Base-by-base conservation (phyloP, 169 alveolate genomes). In the Toxoplasma gondii region DNA sequence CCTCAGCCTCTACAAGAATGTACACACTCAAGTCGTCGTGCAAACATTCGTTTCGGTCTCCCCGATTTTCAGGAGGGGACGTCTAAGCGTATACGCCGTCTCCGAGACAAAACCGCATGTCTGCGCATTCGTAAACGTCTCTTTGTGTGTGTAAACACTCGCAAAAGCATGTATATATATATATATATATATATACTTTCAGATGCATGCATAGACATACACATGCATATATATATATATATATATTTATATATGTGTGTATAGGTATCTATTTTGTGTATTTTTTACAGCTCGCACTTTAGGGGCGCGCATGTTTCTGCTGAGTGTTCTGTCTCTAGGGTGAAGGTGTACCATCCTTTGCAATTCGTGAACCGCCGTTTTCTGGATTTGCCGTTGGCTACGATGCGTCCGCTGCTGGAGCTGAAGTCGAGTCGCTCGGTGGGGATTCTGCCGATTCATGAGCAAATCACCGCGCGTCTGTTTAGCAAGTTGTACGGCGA, bases 331-430 rank as follows among this genome's bases (percentile, higher is more conserved):
- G 27, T 44, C 12, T 43, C n/a, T 78, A 91, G 94, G 58, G 90
- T 91, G 81, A 91, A 91, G 81, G 94, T 91, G 81, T 91, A 91
- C 34, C 94, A 91, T 53, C 94, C 94, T n/a, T 36, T 91, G 90
- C 94, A 91, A 90, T 91, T 91, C 36, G 19, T 69, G 82, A 69
- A 91, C 36, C 94, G 94, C 24, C 94, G 90, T 43, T 91, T 91
- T 74, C 43, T 91, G 64, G 94, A 91, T 0, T 38, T 91, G 70
- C 94, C 94, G 80, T 45, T 69, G n/a, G 45, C 83, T 0, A 31
- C 88, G 58, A 9, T 91, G 36, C 88, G 90, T 70, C 94, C 94
- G 41, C 34, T 91, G 64, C 19, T 91, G 88, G 94, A 91, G 64
- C 5, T 91, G 36, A 70, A 78, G 54, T 58, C 58, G 54, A 91